Percentiles rank a stretch among this genome's conserved stretches.
phyloP scores from a whole-genome alignment of 2,329 filamentous ascomycete genomes.

The Eutypa lata region DNA sequence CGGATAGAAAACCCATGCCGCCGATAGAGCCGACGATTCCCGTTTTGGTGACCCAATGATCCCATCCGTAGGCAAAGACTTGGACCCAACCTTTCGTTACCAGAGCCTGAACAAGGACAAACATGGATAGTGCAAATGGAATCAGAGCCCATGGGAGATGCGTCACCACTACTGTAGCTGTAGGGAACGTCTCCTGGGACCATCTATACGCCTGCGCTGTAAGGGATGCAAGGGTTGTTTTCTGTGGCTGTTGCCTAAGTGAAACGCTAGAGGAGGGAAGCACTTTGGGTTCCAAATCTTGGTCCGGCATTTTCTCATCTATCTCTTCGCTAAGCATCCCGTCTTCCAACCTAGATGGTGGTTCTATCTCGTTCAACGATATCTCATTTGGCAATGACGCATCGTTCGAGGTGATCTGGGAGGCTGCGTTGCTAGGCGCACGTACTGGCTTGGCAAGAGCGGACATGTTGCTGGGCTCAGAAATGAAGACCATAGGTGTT shows the following conservation, averaged over 20 bases:
- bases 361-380: background rate
- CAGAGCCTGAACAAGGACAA: constrained; percentile 68
- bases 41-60: constrained; percentile 68
- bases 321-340: constrained; percentile 4
- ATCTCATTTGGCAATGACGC: background rate
- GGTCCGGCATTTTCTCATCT: constrained; percentile 10
- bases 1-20: constrained; percentile 71
- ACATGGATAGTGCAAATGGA: constrained; percentile 72
- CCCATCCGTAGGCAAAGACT: constrained; percentile 71
- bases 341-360: constrained; percentile 5
- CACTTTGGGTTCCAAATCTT: constrained; percentile 12
- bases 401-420: background rate
- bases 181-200: constrained; percentile 69
- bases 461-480: background rate
- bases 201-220: constrained; percentile 46
- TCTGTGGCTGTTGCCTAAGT: constrained; percentile 10
- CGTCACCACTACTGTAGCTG: constrained; percentile 59
- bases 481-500: background rate
- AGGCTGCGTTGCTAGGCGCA: background rate
- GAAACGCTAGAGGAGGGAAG: constrained; percentile 6
- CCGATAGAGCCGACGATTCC: constrained; percentile 66
- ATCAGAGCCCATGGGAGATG: constrained; percentile 67
- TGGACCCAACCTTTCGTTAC: constrained; percentile 73
- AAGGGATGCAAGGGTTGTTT: constrained; percentile 52
- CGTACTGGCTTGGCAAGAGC: background rate